A percentile compares a stretch with the other conserved stretches of the same genome.
phyloP scores from a whole-genome alignment of 192 early-diverging fungal species.

The Cetraspora pellucida region DNA sequence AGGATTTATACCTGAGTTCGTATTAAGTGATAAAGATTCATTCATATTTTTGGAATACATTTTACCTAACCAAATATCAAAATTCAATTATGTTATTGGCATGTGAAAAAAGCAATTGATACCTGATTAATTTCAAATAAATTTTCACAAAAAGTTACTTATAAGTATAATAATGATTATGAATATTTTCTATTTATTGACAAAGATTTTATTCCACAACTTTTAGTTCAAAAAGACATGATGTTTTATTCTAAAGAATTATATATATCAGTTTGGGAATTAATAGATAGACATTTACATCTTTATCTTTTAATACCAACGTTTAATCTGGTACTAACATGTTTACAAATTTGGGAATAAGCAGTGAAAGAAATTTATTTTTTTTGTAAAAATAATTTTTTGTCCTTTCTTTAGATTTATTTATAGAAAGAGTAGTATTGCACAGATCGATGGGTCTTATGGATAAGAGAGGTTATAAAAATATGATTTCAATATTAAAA shows the following conservation, averaged over 20 bases:
- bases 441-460: neutral
- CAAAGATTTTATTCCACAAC: neutral
- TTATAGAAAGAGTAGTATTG: neutral
- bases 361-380: slow-evolving; percentile 17
- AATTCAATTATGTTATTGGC: neutral
- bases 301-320: neutral
- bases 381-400: slow-evolving; percentile 19
- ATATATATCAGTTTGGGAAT: too few relatives aligned
- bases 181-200: too few relatives aligned
- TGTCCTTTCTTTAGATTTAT: neutral
- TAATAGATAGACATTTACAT: too few relatives aligned
- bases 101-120: neutral
- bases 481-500: slow-evolving; percentile 1
- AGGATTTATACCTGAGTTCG: neutral
- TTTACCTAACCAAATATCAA: neutral
- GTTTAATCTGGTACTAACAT: neutral
- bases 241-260: slow-evolving; percentile 16
- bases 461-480: neutral
- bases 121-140: neutral
- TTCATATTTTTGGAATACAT: neutral
- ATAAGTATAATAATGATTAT: neutral
- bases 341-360: neutral
- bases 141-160: neutral
- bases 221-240: neutral
- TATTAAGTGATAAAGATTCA: slow-evolving; percentile 14